phyloP scores from a whole-genome alignment of 768 basidiomycete genomes.

The Pisolithus marmoratus region DNA sequence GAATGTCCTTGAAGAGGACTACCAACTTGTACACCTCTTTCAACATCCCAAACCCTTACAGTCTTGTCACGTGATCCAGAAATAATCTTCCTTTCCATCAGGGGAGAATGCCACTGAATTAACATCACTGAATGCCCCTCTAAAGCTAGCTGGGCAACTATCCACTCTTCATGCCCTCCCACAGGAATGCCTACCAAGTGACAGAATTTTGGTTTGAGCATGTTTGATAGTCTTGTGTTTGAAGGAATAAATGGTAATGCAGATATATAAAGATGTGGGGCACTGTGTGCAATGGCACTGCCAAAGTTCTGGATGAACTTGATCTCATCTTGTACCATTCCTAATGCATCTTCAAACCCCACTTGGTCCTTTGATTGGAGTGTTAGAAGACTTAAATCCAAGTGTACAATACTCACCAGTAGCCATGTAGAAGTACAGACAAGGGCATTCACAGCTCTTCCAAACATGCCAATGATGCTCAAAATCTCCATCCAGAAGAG shows the following conservation, averaged over 20 bases:
- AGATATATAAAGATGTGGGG: constrained; percentile 22
- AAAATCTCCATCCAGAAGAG: constrained; percentile 6
- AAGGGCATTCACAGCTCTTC: neutral
- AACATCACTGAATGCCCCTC: neutral
- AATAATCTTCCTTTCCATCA: neutral
- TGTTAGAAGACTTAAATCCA: neutral
- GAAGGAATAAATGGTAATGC: constrained; percentile 18
- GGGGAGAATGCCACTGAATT: neutral
- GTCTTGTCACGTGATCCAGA: neutral
- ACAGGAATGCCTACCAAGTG: neutral
- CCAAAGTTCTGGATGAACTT: constrained; percentile 13
- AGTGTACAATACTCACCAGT: neutral
- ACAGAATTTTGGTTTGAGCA: neutral
- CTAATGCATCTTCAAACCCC: neutral
- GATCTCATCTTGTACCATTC: constrained; percentile 1
- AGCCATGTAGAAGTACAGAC: neutral
- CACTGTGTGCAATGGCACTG: constrained; percentile 7
- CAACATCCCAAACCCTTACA: neutral
- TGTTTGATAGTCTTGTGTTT: constrained; percentile 21
- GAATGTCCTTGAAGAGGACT: neutral
- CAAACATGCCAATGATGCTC: neutral
- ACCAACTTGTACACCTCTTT: neutral
- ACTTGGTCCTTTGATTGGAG: neutral
- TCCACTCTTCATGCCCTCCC: neutral
- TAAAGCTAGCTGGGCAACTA: neutral